Conservation (phyloP, 768 basidiomycete species). For the Gelatoporia subvermispora region DNA sequence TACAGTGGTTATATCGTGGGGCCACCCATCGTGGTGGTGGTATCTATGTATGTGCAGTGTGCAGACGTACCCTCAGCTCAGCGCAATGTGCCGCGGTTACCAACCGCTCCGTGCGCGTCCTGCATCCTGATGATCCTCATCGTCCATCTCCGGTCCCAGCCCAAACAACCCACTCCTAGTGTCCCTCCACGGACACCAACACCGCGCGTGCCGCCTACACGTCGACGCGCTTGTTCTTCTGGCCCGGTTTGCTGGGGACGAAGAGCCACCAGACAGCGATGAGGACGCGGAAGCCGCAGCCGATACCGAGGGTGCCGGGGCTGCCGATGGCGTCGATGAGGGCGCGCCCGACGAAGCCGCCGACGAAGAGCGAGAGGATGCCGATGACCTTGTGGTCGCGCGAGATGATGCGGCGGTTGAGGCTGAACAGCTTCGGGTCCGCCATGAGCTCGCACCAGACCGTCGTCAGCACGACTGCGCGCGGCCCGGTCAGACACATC, state of each 20-base stretch:
- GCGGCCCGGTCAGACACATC: background rate
- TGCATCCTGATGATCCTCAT: no score
- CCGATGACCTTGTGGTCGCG: conserved; percentile 74
- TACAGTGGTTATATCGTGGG: background rate
- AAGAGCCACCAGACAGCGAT: conserved; percentile 64
- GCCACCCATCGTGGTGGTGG: no score
- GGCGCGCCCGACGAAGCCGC: conserved; percentile 64
- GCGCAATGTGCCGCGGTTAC: no score
- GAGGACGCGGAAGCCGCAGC: conserved; percentile 55
- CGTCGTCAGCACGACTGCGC: conserved; percentile 73
- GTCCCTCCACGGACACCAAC: no score
- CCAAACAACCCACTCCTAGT: no score
- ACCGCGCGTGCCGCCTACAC: no score
- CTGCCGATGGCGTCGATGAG: conserved; percentile 56
- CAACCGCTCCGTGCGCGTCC: no score
- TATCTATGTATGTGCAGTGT: background rate
- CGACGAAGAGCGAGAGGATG: conserved; percentile 64
- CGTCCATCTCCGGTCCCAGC: no score
- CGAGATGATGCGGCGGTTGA: conserved; percentile 44
- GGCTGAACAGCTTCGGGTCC: conserved; percentile 68
- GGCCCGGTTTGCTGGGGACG: conserved; percentile 40
- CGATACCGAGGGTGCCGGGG: conserved; percentile 62
- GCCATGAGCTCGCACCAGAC: conserved; percentile 87
- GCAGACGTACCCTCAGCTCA: background rate
- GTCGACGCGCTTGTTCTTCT: conserved; percentile 7